Conservation (phyloP, 2,329 filamentous ascomycete genomes). For the Didymella keratinophila region DNA sequence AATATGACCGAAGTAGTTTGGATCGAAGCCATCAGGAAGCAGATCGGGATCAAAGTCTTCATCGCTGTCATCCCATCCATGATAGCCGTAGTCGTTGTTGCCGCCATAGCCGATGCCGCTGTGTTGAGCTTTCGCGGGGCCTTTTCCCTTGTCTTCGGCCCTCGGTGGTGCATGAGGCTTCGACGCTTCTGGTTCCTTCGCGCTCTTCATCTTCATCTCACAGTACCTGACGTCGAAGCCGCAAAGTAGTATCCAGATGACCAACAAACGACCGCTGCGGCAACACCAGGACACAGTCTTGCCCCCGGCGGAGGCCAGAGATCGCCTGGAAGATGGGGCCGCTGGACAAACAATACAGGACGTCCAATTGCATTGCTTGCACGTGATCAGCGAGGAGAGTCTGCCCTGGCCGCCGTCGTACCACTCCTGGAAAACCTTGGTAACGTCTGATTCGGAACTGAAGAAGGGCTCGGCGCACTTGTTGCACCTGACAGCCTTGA, state of each 20-base stretch:
- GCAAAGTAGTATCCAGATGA: slow-evolving; percentile 51
- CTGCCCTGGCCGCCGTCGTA: slow-evolving; percentile 11
- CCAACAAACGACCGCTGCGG: slow-evolving; percentile 38
- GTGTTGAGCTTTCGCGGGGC: slow-evolving; percentile 7
- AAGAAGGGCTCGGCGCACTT: slow-evolving; percentile 23
- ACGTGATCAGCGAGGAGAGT: slow-evolving; percentile 26
- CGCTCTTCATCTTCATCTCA: slow-evolving; percentile 20
- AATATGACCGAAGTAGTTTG: neutral
- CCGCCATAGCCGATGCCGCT: slow-evolving; percentile 26
- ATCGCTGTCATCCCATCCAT: neutral
- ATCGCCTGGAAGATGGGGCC: slow-evolving; percentile 6
- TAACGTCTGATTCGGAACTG: slow-evolving; percentile 18
- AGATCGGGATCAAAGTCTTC: neutral
- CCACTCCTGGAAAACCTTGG: slow-evolving; percentile 28
- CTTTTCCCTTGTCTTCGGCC: neutral
- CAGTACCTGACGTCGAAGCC: slow-evolving; percentile 43
- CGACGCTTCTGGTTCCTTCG: slow-evolving; percentile 17
- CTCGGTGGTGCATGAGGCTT: slow-evolving; percentile 2
- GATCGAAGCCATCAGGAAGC: neutral
- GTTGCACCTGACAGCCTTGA: slow-evolving; percentile 23
- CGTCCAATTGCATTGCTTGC: slow-evolving; percentile 24
- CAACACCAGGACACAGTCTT: slow-evolving; percentile 48
- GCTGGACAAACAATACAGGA: slow-evolving; percentile 32
- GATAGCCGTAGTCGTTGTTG: neutral
- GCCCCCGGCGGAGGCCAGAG: slow-evolving; percentile 7